Evolutionary conservation across 78 protist species (phyloP), one percentile per base, ranked within the genome.

Genomic region (Dictyostelium brefeldianum): DNA sequence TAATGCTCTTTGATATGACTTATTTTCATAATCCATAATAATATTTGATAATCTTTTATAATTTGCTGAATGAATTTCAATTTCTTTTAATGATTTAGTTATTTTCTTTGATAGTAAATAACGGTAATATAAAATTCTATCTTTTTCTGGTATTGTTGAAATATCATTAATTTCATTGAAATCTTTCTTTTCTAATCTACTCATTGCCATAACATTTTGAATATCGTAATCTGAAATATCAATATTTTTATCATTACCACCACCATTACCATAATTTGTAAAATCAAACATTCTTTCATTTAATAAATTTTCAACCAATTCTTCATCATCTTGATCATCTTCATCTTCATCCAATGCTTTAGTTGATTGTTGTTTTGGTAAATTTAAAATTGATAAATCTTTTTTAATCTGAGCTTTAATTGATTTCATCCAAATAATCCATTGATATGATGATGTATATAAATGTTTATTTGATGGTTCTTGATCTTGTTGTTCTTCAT

Each of bases 271-370:
- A 62, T 62, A 25, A 36, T 36, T 36, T 36, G 2, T 36, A 36
- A 36, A 51, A 31, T 87, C 93, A 8, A 48, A 53, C 4, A 3
- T 31, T 78, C 93, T 74, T 43, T 65, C 75, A 22, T 77, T 31
- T 12, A 87, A 25, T 27, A 59, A 36, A 0, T 10, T 15, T 46
- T 75, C 79, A 36, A 85, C 56, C 7, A 31, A 20, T 27, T 87
- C 84, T 31, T 57, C 93, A 77, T 77, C 84, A 14, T 65, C 78
- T 14, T 87, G 84, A 47, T 87, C 93, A 25, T 77, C 84, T 7
- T 74, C 83, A n/a, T 74, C 69, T n/a, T 14, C 83, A 14, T 14
- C 48, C 1, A 9, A 59, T 10, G 8, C 8, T 20, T 67, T 47
- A 27, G n/a, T 69, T 29, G 46, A 5, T 43, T 73, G 9, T 36